Conservation (phyloP, 345 rosid genomes). For the Clarkia xantiana region DNA sequence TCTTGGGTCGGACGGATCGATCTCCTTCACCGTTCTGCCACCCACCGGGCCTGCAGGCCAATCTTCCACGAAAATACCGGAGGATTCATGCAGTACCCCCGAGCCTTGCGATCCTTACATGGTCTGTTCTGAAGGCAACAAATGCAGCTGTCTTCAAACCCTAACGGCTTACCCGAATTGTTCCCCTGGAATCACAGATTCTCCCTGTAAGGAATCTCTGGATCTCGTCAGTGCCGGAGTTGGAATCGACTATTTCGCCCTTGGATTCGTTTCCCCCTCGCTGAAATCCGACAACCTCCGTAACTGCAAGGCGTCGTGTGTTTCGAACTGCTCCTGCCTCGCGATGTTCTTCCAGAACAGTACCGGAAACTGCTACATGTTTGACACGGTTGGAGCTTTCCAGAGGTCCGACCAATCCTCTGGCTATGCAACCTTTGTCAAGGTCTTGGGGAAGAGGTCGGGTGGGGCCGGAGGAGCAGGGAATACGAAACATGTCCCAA, state of each 20-base stretch:
- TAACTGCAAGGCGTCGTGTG: constrained; percentile 34
- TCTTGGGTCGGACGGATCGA: constrained; percentile 22
- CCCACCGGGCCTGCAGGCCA: constrained; percentile 7
- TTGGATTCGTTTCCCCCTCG: constrained; percentile 21
- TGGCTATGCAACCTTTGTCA: constrained; percentile 21
- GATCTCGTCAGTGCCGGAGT: constrained; percentile 20
- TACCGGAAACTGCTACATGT: constrained; percentile 29
- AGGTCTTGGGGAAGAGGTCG: constrained; percentile 16
- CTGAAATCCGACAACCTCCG: constrained; percentile 11
- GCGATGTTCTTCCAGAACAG: constrained; percentile 33
- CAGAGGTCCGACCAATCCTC: constrained; percentile 14
- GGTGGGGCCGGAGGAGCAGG: constrained; percentile 3
- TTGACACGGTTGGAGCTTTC: constrained; percentile 33
- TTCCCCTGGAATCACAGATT: constrained; percentile 17
- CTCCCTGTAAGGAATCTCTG: constrained; percentile 14
- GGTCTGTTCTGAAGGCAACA: constrained; percentile 17
- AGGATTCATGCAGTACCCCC: constrained; percentile 26
- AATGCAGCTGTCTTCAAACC: constrained; percentile 30
- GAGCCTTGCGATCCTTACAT: constrained; percentile 21
- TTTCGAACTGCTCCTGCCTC: constrained; percentile 31
- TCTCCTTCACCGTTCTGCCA: constrained; percentile 25
- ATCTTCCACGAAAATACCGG: constrained; percentile 20
- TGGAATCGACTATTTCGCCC: constrained; percentile 35
- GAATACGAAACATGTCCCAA: constrained; percentile 5
- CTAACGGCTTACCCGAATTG: constrained; percentile 16